phyloP scores from a whole-genome alignment of 257 asterid genomes.

The Echites panduratus region DNA sequence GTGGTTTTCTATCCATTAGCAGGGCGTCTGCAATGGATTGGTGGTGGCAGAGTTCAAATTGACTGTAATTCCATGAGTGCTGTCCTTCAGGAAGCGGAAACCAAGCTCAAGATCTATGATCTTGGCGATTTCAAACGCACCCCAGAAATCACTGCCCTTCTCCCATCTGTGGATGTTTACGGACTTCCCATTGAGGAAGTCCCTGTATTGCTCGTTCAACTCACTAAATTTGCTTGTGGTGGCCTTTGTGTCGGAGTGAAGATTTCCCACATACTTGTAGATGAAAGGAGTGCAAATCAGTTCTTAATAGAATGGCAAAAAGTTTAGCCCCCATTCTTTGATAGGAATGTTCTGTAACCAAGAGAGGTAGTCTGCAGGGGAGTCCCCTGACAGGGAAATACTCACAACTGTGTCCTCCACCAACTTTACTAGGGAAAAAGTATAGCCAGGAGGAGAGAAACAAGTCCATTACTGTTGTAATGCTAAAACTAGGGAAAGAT shows the following conservation, averaged over 20 bases:
- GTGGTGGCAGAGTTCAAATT: constrained; percentile 51
- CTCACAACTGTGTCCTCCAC: constrained; percentile 9
- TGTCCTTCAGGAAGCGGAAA: constrained; percentile 44
- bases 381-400: not conserved
- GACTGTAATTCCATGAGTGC: constrained; percentile 48
- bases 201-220: constrained; percentile 6
- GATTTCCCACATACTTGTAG: constrained; percentile 14
- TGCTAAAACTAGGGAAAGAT: constrained; percentile 18
- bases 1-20: constrained; percentile 61
- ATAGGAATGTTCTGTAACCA: not conserved
- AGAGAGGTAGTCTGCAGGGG: not conserved
- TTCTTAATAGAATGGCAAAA: constrained; percentile 18
- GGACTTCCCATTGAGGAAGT: constrained; percentile 11
- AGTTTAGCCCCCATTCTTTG: constrained; percentile 12
- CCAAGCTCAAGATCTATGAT: constrained; percentile 39
- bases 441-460: constrained; percentile 16
- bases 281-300: constrained; percentile 14
- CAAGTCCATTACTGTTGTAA: constrained; percentile 10
- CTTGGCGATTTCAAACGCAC: constrained; percentile 48
- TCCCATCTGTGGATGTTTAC: constrained; percentile 15
- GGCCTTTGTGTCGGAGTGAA: constrained; percentile 25
- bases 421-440: constrained; percentile 12
- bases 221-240: constrained; percentile 24
- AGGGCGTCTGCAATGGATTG: constrained; percentile 47
- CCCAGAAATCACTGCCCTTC: constrained; percentile 28